phyloP scores from a whole-genome alignment of 2,329 filamentous ascomycete species.

The Cryphonectria naterciae region DNA sequence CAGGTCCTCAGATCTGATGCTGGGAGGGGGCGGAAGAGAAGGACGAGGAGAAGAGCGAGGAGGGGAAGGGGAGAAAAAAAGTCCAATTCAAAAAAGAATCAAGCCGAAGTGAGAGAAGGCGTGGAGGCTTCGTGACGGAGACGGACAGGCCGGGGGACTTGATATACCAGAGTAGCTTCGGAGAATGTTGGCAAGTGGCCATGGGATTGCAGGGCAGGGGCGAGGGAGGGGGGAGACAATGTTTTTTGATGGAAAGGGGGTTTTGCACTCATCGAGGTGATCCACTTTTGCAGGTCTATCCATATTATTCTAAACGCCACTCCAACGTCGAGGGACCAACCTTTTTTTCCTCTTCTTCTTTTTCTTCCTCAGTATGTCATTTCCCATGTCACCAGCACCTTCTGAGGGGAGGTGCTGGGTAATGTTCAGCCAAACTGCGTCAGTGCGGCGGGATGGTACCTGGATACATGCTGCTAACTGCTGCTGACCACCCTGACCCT shows the following conservation, averaged over 20 bases:
- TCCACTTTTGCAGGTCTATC: not conserved
- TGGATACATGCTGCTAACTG: not conserved
- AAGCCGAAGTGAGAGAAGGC: not conserved
- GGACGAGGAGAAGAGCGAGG: not conserved
- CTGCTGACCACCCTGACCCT: slow-evolving; percentile 18
- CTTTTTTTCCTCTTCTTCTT: not conserved
- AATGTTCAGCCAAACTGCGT: not conserved
- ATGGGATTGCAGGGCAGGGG: not conserved
- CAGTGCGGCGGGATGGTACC: not conserved
- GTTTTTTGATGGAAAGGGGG: not conserved
- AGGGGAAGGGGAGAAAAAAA: not conserved
- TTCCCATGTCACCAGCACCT: not conserved
- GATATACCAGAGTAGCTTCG: slow-evolving; percentile 11
- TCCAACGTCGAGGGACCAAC: not conserved
- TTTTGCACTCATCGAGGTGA: slow-evolving; percentile 8
- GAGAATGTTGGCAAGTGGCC: slow-evolving; percentile 4
- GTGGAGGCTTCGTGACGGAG: not conserved
- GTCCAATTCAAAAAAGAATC: slow-evolving; percentile 6
- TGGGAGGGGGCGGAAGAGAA: not conserved
- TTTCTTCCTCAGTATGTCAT: not conserved
- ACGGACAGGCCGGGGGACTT: not conserved
- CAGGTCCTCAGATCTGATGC: slow-evolving; percentile 1
- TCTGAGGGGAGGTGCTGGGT: not conserved
- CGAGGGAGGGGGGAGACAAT: not conserved
- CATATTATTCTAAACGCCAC: not conserved